Conservation (phyloP, 495 filamentous ascomycete genomes). For the Parmelia sp. region DNA sequence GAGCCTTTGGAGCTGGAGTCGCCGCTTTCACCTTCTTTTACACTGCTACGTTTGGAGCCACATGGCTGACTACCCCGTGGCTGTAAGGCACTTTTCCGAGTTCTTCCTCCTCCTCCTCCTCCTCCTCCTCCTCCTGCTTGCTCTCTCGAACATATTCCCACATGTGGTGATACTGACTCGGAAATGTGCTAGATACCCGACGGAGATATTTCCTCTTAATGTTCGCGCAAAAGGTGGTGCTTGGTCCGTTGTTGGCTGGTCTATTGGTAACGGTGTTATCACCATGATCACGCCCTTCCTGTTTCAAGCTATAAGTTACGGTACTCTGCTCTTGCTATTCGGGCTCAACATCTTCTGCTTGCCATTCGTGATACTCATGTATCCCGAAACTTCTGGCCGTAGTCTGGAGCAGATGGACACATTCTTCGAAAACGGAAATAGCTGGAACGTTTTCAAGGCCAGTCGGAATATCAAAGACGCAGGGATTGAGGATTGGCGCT, state of each 20-base stretch:
- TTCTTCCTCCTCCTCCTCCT: no score
- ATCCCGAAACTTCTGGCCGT: conserved; percentile 52
- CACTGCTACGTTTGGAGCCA: conserved; percentile 48
- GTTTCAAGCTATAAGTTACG: conserved; percentile 38
- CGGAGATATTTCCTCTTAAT: conserved; percentile 48
- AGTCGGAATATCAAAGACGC: conserved; percentile 25
- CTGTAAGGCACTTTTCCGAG: no score
- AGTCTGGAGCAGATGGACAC: conserved; percentile 55
- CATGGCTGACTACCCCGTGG: conserved; percentile 51
- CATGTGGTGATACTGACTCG: no score
- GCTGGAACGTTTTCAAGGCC: conserved; percentile 29
- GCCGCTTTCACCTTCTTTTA: conserved; percentile 50
- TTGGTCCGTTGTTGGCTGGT: conserved; percentile 53
- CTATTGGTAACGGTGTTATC: conserved; percentile 50
- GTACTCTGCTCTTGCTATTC: conserved; percentile 49
- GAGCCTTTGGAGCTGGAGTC: conserved; percentile 35
- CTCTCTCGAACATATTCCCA: no score
- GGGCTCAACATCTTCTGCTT: conserved; percentile 50
- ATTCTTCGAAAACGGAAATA: conserved; percentile 39
- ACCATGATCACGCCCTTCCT: conserved; percentile 50
- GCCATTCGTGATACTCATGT: conserved; percentile 49
- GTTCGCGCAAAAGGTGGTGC: conserved; percentile 50
- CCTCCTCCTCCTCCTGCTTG: no score
- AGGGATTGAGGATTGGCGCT: conserved; percentile 28
- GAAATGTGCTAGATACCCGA: no score